Percentiles rank a stretch among this genome's conserved stretches.
Evolutionary conservation across 257 asterid genomes (phyloP).

Genomic region (Jasminum sambac): DNA sequence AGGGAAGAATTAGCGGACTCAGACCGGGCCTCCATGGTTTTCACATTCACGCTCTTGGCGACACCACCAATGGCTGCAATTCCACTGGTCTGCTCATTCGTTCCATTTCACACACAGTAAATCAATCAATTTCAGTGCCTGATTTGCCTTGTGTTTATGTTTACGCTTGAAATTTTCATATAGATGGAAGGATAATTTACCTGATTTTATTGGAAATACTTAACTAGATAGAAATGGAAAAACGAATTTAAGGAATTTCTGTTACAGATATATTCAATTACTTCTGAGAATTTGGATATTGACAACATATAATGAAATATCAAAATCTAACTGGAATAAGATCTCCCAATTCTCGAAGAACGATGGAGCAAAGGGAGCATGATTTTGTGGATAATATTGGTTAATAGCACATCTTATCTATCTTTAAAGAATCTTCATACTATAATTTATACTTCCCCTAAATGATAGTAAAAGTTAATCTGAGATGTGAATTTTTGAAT

Average conservation of each 20-base stretch:
- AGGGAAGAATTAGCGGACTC: conserved; percentile 67
- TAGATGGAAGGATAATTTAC: background rate
- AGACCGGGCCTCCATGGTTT: conserved; percentile 87
- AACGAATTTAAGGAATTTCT: background rate
- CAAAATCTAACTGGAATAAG: background rate
- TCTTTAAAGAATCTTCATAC: too few relatives aligned
- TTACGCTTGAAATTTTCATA: too few relatives aligned
- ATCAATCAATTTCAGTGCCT: background rate
- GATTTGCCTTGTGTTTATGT: too few relatives aligned
- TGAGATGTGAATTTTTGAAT: too few relatives aligned
- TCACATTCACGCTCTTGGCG: conserved; percentile 94
- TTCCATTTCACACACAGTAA: background rate
- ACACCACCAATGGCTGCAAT: conserved; percentile 93
- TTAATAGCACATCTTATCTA: too few relatives aligned
- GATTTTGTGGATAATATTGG: too few relatives aligned
- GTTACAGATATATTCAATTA: background rate
- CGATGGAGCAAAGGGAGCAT: background rate
- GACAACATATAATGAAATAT: background rate
- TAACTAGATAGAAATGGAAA: background rate
- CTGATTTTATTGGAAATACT: background rate
- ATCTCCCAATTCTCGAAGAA: background rate
- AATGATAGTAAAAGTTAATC: background rate
- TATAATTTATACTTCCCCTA: background rate
- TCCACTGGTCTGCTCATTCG: conserved; percentile 61
- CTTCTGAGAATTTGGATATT: background rate